These are phyloP conservation scores for Eucalyptus globulus DNA, from an alignment of 345 rosid species.

Conservation along the genomic window DNA sequence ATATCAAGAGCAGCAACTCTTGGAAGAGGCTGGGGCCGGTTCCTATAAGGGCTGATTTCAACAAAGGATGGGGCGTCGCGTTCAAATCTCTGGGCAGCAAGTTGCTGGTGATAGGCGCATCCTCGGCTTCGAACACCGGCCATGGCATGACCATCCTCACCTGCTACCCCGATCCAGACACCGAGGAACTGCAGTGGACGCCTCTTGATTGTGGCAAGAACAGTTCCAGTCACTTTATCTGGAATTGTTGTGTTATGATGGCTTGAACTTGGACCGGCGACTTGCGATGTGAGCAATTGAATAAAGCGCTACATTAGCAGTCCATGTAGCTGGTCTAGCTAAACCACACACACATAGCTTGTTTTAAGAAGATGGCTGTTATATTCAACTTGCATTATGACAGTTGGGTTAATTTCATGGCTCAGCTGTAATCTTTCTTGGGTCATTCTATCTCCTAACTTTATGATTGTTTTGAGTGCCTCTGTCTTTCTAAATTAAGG, in stretches of 20 bases:
- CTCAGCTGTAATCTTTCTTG: not conserved
- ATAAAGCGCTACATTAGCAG: not conserved
- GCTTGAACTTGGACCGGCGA: constrained; percentile 1
- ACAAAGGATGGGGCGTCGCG: constrained; percentile 87
- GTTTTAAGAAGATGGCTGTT: not conserved
- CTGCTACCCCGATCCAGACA: constrained; percentile 31
- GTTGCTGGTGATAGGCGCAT: constrained; percentile 71
- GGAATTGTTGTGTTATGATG: constrained; percentile 76
- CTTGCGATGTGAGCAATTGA: not conserved
- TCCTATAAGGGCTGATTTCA: constrained; percentile 65
- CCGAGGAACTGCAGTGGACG: constrained; percentile 48
- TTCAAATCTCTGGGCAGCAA: constrained; percentile 81
- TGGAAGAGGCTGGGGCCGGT: constrained; percentile 74
- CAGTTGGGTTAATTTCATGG: not conserved
- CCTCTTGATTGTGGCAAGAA: constrained; percentile 33
- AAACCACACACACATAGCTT: not conserved
- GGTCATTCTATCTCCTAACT: not conserved
- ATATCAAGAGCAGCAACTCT: constrained; percentile 34
- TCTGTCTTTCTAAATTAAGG: not conserved
- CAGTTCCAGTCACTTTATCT: constrained; percentile 59
- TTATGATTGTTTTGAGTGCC: not conserved
- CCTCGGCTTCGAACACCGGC: constrained; percentile 13
- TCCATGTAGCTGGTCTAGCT: not conserved
- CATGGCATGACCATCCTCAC: constrained; percentile 65
- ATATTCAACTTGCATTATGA: not conserved